Evolutionary conservation across 2,329 filamentous ascomycete species (phyloP).

Genomic region (Sphaerulina vaccinii): DNA sequence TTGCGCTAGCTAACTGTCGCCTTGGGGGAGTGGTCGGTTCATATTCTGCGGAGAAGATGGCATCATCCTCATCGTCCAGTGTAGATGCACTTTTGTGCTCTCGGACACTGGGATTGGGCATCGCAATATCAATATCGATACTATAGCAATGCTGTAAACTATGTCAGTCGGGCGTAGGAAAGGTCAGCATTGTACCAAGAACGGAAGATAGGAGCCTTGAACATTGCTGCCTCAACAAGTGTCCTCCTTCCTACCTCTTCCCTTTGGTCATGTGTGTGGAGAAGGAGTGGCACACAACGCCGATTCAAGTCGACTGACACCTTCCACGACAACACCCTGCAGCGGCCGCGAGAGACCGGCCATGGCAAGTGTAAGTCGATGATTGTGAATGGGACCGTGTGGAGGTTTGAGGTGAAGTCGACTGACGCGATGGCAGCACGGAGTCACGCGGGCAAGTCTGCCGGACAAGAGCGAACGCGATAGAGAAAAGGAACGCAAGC

Average conservation of each 20-base stretch:
- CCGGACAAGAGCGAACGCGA: constrained; percentile 65
- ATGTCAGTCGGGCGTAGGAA: too few species aligned
- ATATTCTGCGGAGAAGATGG: constrained; percentile 1
- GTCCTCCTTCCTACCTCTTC: too few species aligned
- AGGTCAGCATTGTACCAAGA: too few species aligned
- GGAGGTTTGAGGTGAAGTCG: not conserved
- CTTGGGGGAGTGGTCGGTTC: constrained; percentile 3
- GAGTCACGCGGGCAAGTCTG: constrained; percentile 66
- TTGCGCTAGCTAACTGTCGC: constrained; percentile 14
- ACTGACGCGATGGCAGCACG: constrained; percentile 63
- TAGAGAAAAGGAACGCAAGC: constrained; percentile 67
- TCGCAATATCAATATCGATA: not conserved
- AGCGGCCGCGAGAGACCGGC: not conserved
- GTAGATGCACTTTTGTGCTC: not conserved
- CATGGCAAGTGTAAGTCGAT: constrained; percentile 21
- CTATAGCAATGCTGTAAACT: too few species aligned
- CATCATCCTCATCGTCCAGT: not conserved
- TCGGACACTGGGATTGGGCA: not conserved
- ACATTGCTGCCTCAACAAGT: too few species aligned
- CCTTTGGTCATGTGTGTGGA: not conserved
- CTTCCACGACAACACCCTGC: not conserved
- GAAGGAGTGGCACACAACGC: not conserved
- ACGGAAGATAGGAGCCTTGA: too few species aligned
- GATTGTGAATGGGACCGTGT: not conserved
- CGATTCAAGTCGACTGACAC: too few species aligned